Base-by-base conservation (phyloP, 371 early-diverging fungal species). In the Mortierella sp. region DNA sequence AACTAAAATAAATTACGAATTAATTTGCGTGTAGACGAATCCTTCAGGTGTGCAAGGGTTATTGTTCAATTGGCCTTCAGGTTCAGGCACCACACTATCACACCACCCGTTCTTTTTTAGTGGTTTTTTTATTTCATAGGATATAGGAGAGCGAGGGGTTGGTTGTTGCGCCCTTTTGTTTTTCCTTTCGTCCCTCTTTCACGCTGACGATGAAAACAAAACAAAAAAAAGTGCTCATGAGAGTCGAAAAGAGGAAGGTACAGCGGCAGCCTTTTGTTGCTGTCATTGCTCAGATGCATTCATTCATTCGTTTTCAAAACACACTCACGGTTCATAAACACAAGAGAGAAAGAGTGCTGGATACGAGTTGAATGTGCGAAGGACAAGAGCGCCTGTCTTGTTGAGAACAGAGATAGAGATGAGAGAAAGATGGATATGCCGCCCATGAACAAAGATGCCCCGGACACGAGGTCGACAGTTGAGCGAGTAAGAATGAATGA, bases 241-340 rank as follows among this genome's bases (percentile, higher is more conserved):
- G 31, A 59, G 59, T 59, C 31, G 31, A 59, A 14, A 10, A 59
- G 59, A 59, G 0, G n/a, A 57, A 57, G 13, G 48, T 46, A 53
- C 16, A 21, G 24, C 31, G 16, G 34, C 28, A 31, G 28, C 5
- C 5, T 59, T 16, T 59, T 31, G 28, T 59, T 28, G 16, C 16
- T 59, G 28, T 59, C 16, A 26, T 59, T 59, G 59, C 59, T 59
- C 59, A 59, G 59, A 59, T 59, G 34, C 59, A 59, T 59, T 59
- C n/a, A n/a, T n/a, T n/a, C n/a, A 40, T 40, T 40, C 43, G 43
- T 40, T 40, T 40, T 40, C 59, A 59, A 59, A 31, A 59, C 59
- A 59, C 16, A 5, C 48, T 46, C 48, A 11, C 19, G 9, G 26
- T 31, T 59, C 31, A 31, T 16, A 55, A n/a, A 59, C 2, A 10